phyloP scores from a whole-genome alignment of 768 basidiomycete species.

The Amanita muscaria region DNA sequence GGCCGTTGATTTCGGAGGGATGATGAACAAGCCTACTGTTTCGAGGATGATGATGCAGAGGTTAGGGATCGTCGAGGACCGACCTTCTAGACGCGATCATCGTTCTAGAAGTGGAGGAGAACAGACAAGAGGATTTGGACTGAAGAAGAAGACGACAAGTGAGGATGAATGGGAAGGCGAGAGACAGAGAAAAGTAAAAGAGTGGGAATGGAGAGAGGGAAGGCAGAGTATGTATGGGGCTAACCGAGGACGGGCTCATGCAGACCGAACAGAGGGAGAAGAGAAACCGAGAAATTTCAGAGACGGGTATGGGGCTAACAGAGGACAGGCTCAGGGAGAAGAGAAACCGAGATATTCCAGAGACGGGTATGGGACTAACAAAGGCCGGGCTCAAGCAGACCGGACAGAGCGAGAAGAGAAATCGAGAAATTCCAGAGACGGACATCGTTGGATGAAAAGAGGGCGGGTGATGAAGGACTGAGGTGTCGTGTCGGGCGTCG shows the following conservation, averaged over 20 bases:
- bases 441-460: background rate
- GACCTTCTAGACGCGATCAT: background rate
- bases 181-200: background rate
- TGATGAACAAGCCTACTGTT: slow-evolving; percentile 43
- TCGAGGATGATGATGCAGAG: slow-evolving; percentile 36
- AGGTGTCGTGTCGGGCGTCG: too few species aligned
- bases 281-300: background rate
- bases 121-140: background rate
- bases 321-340: background rate
- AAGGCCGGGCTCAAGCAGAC: background rate
- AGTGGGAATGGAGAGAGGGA: slow-evolving; percentile 2
- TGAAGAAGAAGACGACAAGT: background rate
- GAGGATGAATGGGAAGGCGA: background rate
- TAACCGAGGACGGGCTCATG: background rate
- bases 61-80: slow-evolving; percentile 26
- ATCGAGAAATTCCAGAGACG: background rate
- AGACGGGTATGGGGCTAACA: background rate
- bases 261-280: background rate
- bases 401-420: background rate
- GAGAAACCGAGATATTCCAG: background rate
- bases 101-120: background rate
- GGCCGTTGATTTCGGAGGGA: slow-evolving; percentile 47
- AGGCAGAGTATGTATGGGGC: background rate
- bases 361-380: background rate
- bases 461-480: too few species aligned